phyloP scores from a whole-genome alignment of 2,329 filamentous ascomycete species.

The Curvularia lunata region DNA sequence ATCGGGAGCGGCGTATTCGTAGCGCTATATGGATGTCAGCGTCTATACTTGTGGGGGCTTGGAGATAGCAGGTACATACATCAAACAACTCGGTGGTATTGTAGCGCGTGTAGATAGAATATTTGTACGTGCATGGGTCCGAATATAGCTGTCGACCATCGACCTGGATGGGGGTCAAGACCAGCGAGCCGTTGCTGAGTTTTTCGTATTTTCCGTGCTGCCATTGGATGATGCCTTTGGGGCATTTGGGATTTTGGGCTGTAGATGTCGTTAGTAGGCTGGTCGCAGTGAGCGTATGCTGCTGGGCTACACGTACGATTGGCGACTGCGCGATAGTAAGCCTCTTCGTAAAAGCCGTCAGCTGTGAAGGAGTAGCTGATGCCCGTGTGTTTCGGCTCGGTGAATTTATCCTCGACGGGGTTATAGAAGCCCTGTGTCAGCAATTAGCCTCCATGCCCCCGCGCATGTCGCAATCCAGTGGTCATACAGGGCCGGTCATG shows the following conservation, averaged over 20 bases:
- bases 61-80: conserved; percentile 50
- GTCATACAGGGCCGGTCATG: conserved; percentile 69
- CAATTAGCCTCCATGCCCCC: conserved; percentile 19
- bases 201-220: conserved; percentile 71
- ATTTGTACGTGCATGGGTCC: conserved; percentile 65
- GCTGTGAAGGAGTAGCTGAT: conserved; percentile 76
- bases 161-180: conserved; percentile 65
- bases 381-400: conserved; percentile 69
- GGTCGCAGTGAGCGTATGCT: background rate
- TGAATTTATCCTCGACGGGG: conserved; percentile 67
- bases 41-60: background rate
- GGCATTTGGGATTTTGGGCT: conserved; percentile 67
- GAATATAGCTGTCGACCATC: conserved; percentile 73
- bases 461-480: conserved; percentile 12
- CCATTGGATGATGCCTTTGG: conserved; percentile 72
- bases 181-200: conserved; percentile 63
- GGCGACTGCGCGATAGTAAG: conserved; percentile 71
- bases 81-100: conserved; percentile 68
- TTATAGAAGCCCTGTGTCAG: conserved; percentile 69
- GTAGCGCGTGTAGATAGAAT: conserved; percentile 68
- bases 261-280: conserved; percentile 30
- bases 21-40: conserved; percentile 43
- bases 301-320: conserved; percentile 63
- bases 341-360: conserved; percentile 72
- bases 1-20: conserved; percentile 58